Base-by-base conservation (phyloP, 148 eudicot species). In the Fallopia convolvulus region DNA sequence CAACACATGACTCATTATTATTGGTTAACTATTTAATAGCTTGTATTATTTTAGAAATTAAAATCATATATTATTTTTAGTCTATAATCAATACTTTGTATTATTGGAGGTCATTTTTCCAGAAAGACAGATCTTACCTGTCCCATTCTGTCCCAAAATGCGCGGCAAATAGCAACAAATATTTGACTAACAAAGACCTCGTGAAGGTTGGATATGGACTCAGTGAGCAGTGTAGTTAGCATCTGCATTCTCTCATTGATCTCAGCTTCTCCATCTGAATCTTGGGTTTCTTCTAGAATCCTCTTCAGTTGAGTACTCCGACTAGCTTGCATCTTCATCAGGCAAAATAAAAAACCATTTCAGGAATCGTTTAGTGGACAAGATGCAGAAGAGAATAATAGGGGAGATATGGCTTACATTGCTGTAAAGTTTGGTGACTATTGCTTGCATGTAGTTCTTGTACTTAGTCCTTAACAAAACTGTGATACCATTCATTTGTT, bases 111-210 rank as follows among this genome's bases (percentile, higher is more conserved):
- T 42, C 6, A 42, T 42, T 42, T 42, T 42, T 65, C 33, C 21
- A 60, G 36, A 23, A 23, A 23, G 36, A 61, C 0, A 26, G 26
- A 23, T 48, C 74, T 58, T 86, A 92, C 97, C 90, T 93, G 97
- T 26, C 97, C 97, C 93, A 91, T 93, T 83, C 86, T 81, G 80
- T 93, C 93, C 97, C 97, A 93, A 52, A 89, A 87, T 26, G 90
- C 95, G 76, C 93, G 97, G 72, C 89, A 86, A 14, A 79, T 76
- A 48, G 95, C 89, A 47, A 91, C 82, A 61, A 93, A 93, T 77
- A 93, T 91, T 78, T 83, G 90, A 77, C 88, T 87, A 39, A 85
- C 80, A 74, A 93, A 91, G 60, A 88, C 91, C 78, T 89, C 93
- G 50, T 93, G 97, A 81, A 93, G 80, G 72, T 93, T 93, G 68